Base-by-base conservation (phyloP, 306 rosid species). In the Glycine soja region DNA sequence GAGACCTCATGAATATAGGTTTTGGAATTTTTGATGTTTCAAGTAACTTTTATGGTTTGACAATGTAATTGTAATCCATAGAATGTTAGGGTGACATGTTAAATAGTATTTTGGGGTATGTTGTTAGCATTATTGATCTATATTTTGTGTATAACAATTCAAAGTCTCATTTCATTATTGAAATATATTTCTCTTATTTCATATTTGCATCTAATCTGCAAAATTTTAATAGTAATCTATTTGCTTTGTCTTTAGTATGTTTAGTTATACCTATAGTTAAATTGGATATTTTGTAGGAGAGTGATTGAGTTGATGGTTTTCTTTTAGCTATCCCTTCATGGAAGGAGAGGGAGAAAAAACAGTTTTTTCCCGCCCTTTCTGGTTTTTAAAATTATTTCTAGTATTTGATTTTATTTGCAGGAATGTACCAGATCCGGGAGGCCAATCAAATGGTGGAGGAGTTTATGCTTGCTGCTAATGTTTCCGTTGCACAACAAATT, bases 391-490 rank as follows among this genome's bases (percentile, higher is more conserved):
- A 67, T 67, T 61, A 42, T 57, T 74, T 78, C n/a, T 72, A 19
- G 48, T 66, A 42, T 12, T 70, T 80, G 46, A 66, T 32, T 78
- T 82, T 74, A 80, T 69, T 78, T 78, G 63, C 88, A 95, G 98
- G 99, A 64, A 95, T 95, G 94, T 95, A 95, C 86, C 98, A 95
- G 87, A 95, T 95, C 79, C 89, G 97, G 77, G 99, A 95, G 89
- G 97, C 99, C 80, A 95, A 95, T 80, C 98, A 95, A 88, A 93
- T 95, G 99, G 98, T 95, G 70, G 99, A 95, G 92, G 99, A 95
- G 91, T 95, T 95, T 86, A 95, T 95, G 99, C 99, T 95, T 88
- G 94, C 99, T 53, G 99, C 99, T 75, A 93, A 95, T 81, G 91
- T 95, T 84, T 90, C 99, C 3, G 98, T 95, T 63, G 97, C 99